phyloP scores from a whole-genome alignment of 2,329 filamentous ascomycete species.

The Apiospora kogelbergensis region DNA sequence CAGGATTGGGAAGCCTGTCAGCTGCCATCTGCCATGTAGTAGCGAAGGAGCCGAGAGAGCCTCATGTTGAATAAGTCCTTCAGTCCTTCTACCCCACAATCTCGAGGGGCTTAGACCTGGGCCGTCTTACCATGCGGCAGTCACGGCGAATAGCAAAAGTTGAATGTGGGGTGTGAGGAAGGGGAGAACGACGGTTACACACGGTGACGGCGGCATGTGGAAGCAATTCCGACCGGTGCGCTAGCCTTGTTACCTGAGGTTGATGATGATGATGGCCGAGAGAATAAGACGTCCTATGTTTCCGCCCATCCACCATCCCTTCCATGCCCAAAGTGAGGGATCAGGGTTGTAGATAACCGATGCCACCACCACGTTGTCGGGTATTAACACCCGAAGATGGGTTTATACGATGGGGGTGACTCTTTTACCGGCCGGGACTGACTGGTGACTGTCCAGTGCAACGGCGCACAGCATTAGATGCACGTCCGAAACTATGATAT shows the following conservation, averaged over 20 bases:
- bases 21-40: background rate
- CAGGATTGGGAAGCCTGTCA: background rate
- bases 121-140: background rate
- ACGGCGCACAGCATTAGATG: background rate
- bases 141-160: background rate
- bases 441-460: background rate
- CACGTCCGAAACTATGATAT: background rate
- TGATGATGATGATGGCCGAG: background rate
- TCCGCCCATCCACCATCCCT: background rate
- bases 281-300: background rate
- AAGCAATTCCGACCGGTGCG: background rate
- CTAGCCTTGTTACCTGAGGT: background rate
- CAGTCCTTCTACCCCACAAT: background rate
- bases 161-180: background rate
- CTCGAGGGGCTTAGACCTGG: background rate
- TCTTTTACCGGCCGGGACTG: background rate
- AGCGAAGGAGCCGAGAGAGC: background rate
- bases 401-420: background rate
- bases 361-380: background rate
- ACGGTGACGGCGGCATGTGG: background rate
- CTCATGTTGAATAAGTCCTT: background rate
- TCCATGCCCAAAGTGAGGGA: background rate
- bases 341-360: background rate
- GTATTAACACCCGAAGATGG: background rate
- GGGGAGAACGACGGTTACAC: background rate